Percentiles rank a stretch among this genome's conserved stretches.
Evolutionary conservation across 2,329 filamentous ascomycete species (phyloP).

Genomic region (Trematosphaeria pertusa): DNA sequence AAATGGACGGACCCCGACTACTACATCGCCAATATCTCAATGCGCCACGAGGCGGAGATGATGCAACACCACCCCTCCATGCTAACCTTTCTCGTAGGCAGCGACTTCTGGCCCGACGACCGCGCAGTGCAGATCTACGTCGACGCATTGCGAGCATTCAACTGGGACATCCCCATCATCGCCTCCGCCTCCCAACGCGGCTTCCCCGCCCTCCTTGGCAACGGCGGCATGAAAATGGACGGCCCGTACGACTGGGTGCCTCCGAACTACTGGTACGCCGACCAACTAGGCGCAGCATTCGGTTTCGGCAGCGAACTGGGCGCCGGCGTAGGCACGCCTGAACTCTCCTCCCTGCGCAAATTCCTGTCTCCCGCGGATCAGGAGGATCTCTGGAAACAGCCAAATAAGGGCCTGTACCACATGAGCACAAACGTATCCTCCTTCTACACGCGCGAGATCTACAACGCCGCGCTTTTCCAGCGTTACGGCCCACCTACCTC

Average conservation of each 20-base stretch:
- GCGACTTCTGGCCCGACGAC: slow-evolving; percentile 69
- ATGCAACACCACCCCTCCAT: slow-evolving; percentile 67
- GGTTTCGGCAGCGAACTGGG: slow-evolving; percentile 70
- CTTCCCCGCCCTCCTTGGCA: slow-evolving; percentile 59
- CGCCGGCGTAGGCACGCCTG: slow-evolving; percentile 68
- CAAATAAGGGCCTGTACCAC: slow-evolving; percentile 63
- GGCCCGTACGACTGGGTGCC: slow-evolving; percentile 72
- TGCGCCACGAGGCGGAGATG: slow-evolving; percentile 67
- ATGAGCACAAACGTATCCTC: slow-evolving; percentile 64
- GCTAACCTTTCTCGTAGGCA: slow-evolving; percentile 65
- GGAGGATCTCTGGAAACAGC: slow-evolving; percentile 63
- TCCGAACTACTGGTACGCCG: slow-evolving; percentile 69
- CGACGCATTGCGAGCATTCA: slow-evolving; percentile 55
- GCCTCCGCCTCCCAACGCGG: slow-evolving; percentile 64
- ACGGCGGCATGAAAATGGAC: slow-evolving; percentile 70
- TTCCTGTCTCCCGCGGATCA: slow-evolving; percentile 62
- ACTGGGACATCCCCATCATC: slow-evolving; percentile 66
- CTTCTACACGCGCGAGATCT: slow-evolving; percentile 64
- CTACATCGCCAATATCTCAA: slow-evolving; percentile 59
- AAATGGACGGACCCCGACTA: slow-evolving; percentile 64
- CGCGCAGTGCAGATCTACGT: slow-evolving; percentile 62
- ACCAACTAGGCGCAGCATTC: slow-evolving; percentile 63
- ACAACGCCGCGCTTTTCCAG: slow-evolving; percentile 62
- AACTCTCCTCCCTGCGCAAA: slow-evolving; percentile 59
- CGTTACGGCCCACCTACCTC: slow-evolving; percentile 61